Evolutionary conservation across 306 rosid genomes (phyloP).

Genomic region (Senna siamea): DNA sequence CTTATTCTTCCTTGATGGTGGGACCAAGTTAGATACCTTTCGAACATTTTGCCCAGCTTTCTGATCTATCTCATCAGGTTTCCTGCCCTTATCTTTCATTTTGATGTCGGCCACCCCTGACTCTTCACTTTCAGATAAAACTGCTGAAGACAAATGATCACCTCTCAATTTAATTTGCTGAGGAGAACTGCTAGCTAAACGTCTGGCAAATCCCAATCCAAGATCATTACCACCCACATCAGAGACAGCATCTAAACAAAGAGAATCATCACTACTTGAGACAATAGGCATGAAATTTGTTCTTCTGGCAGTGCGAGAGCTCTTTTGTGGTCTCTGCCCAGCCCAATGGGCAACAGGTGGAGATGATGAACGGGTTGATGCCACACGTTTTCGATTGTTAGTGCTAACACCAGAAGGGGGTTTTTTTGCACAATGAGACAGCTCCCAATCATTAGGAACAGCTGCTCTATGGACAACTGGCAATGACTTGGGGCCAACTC

Average conservation of each 20-base stretch:
- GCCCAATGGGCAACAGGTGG: slow-evolving; percentile 82
- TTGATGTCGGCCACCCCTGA: slow-evolving; percentile 75
- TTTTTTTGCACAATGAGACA: slow-evolving; percentile 65
- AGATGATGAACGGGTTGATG: slow-evolving; percentile 73
- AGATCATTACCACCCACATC: slow-evolving; percentile 70
- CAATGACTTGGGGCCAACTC: slow-evolving; percentile 68
- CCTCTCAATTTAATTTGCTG: slow-evolving; percentile 77
- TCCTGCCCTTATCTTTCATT: slow-evolving; percentile 71
- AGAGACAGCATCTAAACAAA: slow-evolving; percentile 65
- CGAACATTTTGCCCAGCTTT: slow-evolving; percentile 69
- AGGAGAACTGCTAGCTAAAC: slow-evolving; percentile 70
- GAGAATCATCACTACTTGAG: slow-evolving; percentile 70
- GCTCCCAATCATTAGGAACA: slow-evolving; percentile 80
- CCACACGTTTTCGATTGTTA: slow-evolving; percentile 73
- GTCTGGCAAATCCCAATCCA: slow-evolving; percentile 66
- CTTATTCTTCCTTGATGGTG: slow-evolving; percentile 69
- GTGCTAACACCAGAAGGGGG: slow-evolving; percentile 68
- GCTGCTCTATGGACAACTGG: slow-evolving; percentile 63
- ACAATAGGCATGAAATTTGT: slow-evolving; percentile 68
- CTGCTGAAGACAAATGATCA: slow-evolving; percentile 68
- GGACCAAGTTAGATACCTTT: slow-evolving; percentile 58
- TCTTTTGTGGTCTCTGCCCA: slow-evolving; percentile 84
- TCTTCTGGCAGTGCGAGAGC: slow-evolving; percentile 82
- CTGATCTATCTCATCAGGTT: slow-evolving; percentile 71
- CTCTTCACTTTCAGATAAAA: slow-evolving; percentile 88